Base-by-base conservation (phyloP, 1,284 basidiomycete genomes). In the Sphagnurus paluster region DNA sequence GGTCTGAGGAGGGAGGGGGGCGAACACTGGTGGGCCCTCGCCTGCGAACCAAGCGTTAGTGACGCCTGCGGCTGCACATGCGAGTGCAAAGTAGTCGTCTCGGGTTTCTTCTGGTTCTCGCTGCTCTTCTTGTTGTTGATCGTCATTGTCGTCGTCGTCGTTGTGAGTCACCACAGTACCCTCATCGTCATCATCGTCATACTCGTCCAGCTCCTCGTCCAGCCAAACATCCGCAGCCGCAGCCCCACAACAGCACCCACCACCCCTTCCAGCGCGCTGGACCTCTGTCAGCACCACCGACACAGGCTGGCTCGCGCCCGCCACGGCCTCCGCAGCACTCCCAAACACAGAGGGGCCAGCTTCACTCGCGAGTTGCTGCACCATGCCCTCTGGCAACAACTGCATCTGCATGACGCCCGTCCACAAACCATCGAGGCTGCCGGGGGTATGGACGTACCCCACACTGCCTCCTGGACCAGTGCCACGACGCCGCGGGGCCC, bases 341-440 rank as follows among this genome's bases (percentile, higher is more conserved):
- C 28, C 11, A 30, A 13, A n/a, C n/a, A n/a, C 4, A 4, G 11
- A n/a, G 13, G 13, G 3, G 5, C 6, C 16, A 6, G 32, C 6
- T 8, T 34, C 32, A 34, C 21, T 52, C 21, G 24, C 32, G 34
- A 34, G 26, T n/a, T 36, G 40, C 10, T 39, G 29, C 20, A 38
- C 19, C 11, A 42, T 48, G 32, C 20, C 36, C 13, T 37, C 11
- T 8, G 35, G 6, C 67, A 78, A 45, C 43, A 83, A 80, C 35
- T 81, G 61, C 67, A 82, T 72, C 9, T n/a, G n/a, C n/a, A n/a
- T n/a, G n/a, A 77, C 65, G 5, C 84, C 84, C 37, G 74, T 70
- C 79, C 82, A 86, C 14, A 81, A 66, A 1, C 84, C 82, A 21
- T 62, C 61, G 44, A 84, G 58, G 5, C 65, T 61, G 3, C 81